phyloP scores from a whole-genome alignment of 306 rosid genomes.

The Adenanthera pavonina region DNA sequence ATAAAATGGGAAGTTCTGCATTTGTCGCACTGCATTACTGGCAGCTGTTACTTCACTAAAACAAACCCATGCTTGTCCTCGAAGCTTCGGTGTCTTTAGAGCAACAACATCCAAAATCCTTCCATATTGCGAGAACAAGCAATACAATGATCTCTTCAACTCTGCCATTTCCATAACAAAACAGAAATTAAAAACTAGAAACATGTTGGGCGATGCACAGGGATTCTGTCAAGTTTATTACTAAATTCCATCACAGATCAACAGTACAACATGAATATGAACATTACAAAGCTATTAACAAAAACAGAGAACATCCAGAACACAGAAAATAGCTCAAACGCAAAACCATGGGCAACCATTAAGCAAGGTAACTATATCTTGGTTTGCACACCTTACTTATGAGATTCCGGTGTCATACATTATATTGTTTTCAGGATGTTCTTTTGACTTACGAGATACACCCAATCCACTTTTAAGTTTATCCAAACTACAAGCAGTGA shows the following conservation, averaged over 20 bases:
- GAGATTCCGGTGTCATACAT: background rate
- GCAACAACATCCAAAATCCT: conserved; percentile 93
- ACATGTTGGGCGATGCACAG: too few relatives aligned
- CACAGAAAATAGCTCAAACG: conserved; percentile 17
- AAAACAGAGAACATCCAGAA: conserved; percentile 1
- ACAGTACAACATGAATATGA: background rate
- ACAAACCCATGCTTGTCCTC: conserved; percentile 99
- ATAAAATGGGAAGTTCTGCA: conserved; percentile 98
- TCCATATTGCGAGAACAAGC: conserved; percentile 97
- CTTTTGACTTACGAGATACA: background rate
- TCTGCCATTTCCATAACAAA: conserved; percentile 54
- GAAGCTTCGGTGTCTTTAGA: conserved; percentile 86
- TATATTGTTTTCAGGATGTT: background rate
- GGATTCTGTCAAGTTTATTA: background rate
- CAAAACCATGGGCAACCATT: background rate
- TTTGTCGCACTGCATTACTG: conserved; percentile 97
- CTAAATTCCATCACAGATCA: conserved; percentile 19
- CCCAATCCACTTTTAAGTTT: conserved; percentile 12
- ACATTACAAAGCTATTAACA: background rate
- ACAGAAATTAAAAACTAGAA: background rate
- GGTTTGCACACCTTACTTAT: background rate
- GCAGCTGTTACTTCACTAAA: conserved; percentile 97
- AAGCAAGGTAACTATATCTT: conserved; percentile 1
- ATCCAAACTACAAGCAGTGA: background rate
- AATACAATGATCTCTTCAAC: conserved; percentile 90